These are phyloP conservation scores for Lachnellula subtilissima DNA, from an alignment of 2,329 filamentous ascomycete species.

Conservation along the genomic window DNA sequence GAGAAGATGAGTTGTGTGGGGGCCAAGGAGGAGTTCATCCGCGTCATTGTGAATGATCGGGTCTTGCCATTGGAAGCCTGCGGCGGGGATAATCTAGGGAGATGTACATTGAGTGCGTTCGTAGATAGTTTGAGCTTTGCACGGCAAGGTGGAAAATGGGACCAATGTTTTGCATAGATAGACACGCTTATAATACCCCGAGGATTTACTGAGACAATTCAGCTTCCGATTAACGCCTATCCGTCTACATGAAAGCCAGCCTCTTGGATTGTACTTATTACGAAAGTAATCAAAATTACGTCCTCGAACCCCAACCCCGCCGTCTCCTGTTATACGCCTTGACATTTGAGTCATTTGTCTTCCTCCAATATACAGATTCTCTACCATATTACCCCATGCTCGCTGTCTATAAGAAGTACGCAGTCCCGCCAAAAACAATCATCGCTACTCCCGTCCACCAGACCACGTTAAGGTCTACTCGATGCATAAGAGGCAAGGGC, in stretches of 20 bases:
- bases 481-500: slow-evolving; percentile 21
- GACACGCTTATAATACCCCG: slow-evolving; percentile 4
- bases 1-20: slow-evolving; percentile 73
- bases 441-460: slow-evolving; percentile 33
- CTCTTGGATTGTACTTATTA: no score
- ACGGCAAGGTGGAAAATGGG: slow-evolving; percentile 67
- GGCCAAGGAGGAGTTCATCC: slow-evolving; percentile 63
- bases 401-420: slow-evolving; percentile 27
- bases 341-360: slow-evolving; percentile 9
- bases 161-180: slow-evolving; percentile 47
- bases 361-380: slow-evolving; percentile 18
- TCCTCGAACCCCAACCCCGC: not conserved
- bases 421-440: slow-evolving; percentile 31
- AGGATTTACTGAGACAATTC: not conserved
- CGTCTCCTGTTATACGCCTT: slow-evolving; percentile 15
- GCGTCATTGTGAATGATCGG: slow-evolving; percentile 78
- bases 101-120: slow-evolving; percentile 66
- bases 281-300: not conserved
- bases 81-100: slow-evolving; percentile 61
- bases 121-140: slow-evolving; percentile 73
- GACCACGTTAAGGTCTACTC: slow-evolving; percentile 27
- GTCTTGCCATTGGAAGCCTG: slow-evolving; percentile 71
- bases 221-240: no score
- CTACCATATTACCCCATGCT: not conserved
- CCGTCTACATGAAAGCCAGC: no score